A percentile compares a stretch with the other conserved stretches of the same genome.
phyloP scores from a whole-genome alignment of 495 filamentous ascomycete species.

The Penicillium salamii region DNA sequence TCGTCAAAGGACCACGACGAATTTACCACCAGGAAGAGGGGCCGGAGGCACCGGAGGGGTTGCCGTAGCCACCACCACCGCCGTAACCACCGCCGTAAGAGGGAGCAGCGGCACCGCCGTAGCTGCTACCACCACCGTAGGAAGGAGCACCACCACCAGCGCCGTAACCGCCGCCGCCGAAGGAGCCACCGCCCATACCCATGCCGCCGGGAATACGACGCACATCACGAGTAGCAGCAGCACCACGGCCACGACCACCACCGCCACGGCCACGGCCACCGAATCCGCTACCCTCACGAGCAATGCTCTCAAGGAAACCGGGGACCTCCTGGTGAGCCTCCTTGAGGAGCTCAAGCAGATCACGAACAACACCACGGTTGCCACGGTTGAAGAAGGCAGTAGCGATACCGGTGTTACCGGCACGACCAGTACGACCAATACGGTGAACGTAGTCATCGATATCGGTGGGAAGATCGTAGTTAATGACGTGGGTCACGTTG shows the following conservation, averaged over 20 bases:
- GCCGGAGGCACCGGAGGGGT: slow-evolving; percentile 77
- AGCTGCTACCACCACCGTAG: slow-evolving; percentile 43
- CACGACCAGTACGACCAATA: slow-evolving; percentile 99
- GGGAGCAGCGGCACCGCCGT: slow-evolving; percentile 31
- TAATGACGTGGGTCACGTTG: slow-evolving; percentile 97
- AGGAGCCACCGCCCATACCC: slow-evolving; percentile 40
- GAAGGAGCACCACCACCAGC: slow-evolving; percentile 26
- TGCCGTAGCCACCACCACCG: slow-evolving; percentile 68
- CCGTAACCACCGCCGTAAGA: slow-evolving; percentile 27
- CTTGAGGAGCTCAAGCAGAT: slow-evolving; percentile 93
- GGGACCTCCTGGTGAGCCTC: slow-evolving; percentile 98
- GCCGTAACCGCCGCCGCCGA: slow-evolving; percentile 54
- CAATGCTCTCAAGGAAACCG: slow-evolving; percentile 89
- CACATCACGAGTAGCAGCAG: slow-evolving; percentile 79
- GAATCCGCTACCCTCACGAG: slow-evolving; percentile 83
- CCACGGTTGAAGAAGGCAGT: slow-evolving; percentile 99
- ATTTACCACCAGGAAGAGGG: slow-evolving; percentile 96
- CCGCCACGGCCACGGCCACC: slow-evolving; percentile 71
- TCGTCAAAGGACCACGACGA: slow-evolving; percentile 47
- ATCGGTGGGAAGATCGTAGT: slow-evolving; percentile 97
- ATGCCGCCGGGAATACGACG: slow-evolving; percentile 56
- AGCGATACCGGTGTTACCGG: slow-evolving; percentile 96
- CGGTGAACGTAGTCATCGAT: slow-evolving; percentile 99
- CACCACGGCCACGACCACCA: slow-evolving; percentile 58
- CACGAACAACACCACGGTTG: slow-evolving; percentile 94